Evolutionary conservation across 1,284 basidiomycete genomes (phyloP).

Genomic region (Trametes hirsuta): DNA sequence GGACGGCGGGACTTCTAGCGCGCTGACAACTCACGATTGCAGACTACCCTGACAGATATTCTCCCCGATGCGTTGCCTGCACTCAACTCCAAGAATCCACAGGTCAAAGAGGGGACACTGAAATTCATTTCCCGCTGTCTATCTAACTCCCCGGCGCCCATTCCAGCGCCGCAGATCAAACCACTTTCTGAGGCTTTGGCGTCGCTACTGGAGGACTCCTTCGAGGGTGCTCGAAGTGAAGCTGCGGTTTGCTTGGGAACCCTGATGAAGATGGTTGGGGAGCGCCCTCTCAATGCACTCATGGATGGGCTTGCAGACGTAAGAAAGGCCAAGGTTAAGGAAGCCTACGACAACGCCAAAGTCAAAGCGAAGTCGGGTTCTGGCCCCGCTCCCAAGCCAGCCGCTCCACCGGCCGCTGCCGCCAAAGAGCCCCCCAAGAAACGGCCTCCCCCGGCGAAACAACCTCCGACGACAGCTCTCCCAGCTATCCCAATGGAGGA

Average conservation of each 20-base stretch:
- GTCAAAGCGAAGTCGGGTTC: conserved; percentile 82
- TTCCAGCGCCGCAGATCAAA: conserved; percentile 81
- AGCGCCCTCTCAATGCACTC: conserved; percentile 87
- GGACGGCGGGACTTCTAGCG: conserved; percentile 11
- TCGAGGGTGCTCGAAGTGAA: conserved; percentile 89
- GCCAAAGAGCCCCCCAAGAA: conserved; percentile 53
- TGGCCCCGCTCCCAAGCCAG: conserved; percentile 48
- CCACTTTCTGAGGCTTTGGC: conserved; percentile 82
- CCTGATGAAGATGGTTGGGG: conserved; percentile 97
- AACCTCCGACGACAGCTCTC: conserved; percentile 35
- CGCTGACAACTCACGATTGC: conserved; percentile 26
- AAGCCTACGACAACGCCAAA: conserved; percentile 87
- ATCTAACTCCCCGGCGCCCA: conserved; percentile 66
- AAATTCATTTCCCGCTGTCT: conserved; percentile 89
- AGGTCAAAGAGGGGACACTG: conserved; percentile 93
- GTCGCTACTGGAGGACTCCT: conserved; percentile 83
- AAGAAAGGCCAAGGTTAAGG: conserved; percentile 92
- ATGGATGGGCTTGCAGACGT: conserved; percentile 90
- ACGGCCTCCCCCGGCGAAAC: conserved; percentile 43
- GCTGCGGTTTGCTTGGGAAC: conserved; percentile 89
- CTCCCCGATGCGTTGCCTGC: conserved; percentile 83
- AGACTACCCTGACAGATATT: conserved; percentile 85
- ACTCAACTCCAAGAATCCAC: conserved; percentile 92
- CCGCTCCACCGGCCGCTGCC: conserved; percentile 41
- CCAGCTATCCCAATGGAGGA: conserved; percentile 29